These are phyloP conservation scores for Umbelopsis sp. DNA, from an alignment of 192 early-diverging fungal genomes.

Conservation along the genomic window DNA sequence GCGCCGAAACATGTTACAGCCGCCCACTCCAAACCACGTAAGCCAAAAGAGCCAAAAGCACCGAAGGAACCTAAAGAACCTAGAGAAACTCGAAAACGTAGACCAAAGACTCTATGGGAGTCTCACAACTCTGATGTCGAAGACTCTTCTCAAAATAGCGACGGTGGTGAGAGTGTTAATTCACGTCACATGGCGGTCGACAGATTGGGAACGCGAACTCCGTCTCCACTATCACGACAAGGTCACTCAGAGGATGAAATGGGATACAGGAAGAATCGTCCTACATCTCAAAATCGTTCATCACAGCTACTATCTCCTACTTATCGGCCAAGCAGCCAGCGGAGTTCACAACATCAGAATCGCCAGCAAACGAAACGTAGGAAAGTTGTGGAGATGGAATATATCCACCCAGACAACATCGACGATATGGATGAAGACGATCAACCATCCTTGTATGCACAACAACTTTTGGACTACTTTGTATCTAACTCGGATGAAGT, in stretches of 20 bases:
- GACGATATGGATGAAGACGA: background rate
- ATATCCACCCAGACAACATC: background rate
- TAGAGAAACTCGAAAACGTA: constrained; percentile 37
- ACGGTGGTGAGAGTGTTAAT: constrained; percentile 15
- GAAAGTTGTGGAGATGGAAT: constrained; percentile 41
- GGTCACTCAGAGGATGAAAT: background rate
- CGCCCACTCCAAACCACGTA: constrained; percentile 43
- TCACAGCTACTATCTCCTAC: background rate
- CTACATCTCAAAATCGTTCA: constrained; percentile 15
- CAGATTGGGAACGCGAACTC: constrained; percentile 1
- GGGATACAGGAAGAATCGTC: background rate
- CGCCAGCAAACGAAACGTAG: constrained; percentile 45
- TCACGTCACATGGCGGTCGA: background rate
- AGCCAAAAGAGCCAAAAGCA: constrained; percentile 18
- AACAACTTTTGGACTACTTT: constrained; percentile 30
- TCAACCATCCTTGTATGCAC: constrained; percentile 15
- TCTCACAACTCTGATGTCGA: constrained; percentile 37
- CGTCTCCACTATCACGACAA: background rate
- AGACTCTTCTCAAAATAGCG: constrained; percentile 18
- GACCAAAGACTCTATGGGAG: background rate
- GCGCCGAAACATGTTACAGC: constrained; percentile 61
- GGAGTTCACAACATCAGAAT: background rate
- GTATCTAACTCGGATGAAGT: constrained; percentile 22
- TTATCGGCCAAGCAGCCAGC: background rate
- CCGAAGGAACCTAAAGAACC: too few species aligned